phyloP scores from a whole-genome alignment of 495 filamentous ascomycete genomes.

The Neurospora sp. region DNA sequence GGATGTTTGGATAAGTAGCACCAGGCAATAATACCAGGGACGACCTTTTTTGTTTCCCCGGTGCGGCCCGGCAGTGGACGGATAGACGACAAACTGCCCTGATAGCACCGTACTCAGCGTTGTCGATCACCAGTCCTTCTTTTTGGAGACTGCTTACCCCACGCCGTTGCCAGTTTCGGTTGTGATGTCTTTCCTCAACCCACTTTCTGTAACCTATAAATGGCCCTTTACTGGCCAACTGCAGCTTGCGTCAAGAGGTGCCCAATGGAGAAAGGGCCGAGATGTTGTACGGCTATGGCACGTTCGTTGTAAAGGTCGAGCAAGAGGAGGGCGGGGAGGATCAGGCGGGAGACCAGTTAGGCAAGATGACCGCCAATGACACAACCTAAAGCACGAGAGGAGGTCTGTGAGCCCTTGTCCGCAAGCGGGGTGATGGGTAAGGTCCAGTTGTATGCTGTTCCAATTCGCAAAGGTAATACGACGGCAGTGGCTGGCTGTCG shows the following conservation, averaged over 20 bases:
- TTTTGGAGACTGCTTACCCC: background rate
- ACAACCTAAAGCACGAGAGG: conserved; percentile 12
- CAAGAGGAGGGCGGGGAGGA: conserved; percentile 2
- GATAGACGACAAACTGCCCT: background rate
- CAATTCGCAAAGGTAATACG: background rate
- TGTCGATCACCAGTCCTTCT: background rate
- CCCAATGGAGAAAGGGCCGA: background rate
- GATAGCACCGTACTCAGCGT: background rate
- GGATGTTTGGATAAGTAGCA: conserved; percentile 2
- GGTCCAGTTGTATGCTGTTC: background rate
- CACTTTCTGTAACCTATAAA: background rate
- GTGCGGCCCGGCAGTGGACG: background rate
- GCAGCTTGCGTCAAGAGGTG: background rate
- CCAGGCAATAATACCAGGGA: conserved; percentile 11
- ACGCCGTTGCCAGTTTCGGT: background rate
- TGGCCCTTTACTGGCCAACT: background rate
- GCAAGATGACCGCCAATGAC: conserved; percentile 10
- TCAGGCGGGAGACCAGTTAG: background rate
- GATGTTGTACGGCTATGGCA: background rate
- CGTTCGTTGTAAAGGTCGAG: background rate
- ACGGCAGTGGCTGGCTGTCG: background rate
- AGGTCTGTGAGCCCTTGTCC: conserved; percentile 2
- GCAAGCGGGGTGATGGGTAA: background rate
- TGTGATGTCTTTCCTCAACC: background rate
- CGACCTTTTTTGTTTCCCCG: conserved; percentile 10